phyloP scores from a whole-genome alignment of 2,329 filamentous ascomycete species.

The Teratosphaeria nubilosa region DNA sequence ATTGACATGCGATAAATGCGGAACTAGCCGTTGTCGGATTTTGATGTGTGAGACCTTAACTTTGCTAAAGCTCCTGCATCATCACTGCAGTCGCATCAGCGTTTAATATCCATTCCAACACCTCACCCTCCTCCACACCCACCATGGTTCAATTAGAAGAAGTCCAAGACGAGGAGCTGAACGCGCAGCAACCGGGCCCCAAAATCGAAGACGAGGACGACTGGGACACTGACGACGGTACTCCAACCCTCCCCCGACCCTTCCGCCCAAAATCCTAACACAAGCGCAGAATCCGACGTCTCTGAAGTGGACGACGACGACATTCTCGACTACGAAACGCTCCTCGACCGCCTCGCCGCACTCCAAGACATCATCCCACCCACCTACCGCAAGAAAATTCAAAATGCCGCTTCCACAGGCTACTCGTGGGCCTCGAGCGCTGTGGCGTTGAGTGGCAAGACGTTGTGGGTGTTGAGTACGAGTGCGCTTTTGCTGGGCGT shows the following conservation, averaged over 20 bases:
- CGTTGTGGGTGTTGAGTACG: constrained; percentile 83
- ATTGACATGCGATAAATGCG: no score
- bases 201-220: constrained; percentile 58
- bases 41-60: no score
- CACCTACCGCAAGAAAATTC: constrained; percentile 33
- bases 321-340: constrained; percentile 35
- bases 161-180: constrained; percentile 93
- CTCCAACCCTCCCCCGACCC: constrained; percentile 15
- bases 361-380: constrained; percentile 37
- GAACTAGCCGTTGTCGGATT: no score
- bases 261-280: not conserved
- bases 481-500: constrained; percentile 83
- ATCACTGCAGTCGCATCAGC: not conserved
- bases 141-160: constrained; percentile 94
- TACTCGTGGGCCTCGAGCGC: constrained; percentile 49
- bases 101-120: not conserved
- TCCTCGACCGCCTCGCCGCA: constrained; percentile 33
- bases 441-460: constrained; percentile 67
- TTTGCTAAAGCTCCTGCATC: not conserved
- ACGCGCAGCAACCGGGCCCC: constrained; percentile 56
- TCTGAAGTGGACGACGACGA: constrained; percentile 57
- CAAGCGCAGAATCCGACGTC: constrained; percentile 63
- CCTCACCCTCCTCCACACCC: constrained; percentile 9
- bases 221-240: constrained; percentile 89
- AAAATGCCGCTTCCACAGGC: constrained; percentile 38